Conservation (phyloP, 805 yeast genomes). For the Candida mattraensis region DNA sequence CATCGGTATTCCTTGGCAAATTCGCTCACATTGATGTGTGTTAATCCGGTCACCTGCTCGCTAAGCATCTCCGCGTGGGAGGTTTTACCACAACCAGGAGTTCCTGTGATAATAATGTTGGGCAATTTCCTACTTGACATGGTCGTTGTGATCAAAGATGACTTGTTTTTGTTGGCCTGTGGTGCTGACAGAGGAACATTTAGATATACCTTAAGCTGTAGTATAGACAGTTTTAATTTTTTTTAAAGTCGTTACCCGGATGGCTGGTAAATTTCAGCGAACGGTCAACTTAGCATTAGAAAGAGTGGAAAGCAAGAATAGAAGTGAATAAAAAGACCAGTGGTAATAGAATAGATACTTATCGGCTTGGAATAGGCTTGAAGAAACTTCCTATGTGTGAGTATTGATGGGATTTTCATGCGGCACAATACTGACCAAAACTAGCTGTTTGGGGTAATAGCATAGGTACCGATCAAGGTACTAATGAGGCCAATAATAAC, state of each 20-base stretch:
- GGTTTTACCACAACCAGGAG: conserved; percentile 90
- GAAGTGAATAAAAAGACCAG: too few relatives aligned
- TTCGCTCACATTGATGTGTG: conserved; percentile 69
- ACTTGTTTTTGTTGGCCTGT: too few relatives aligned
- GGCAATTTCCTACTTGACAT: conserved; percentile 45
- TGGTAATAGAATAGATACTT: too few relatives aligned
- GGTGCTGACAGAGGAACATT: too few relatives aligned
- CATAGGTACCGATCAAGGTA: conserved; percentile 11
- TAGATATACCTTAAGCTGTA: conserved; percentile 4
- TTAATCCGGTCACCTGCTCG: conserved; percentile 48
- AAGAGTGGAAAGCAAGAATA: too few relatives aligned
- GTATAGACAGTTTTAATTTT: conserved; percentile 1
- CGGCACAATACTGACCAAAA: conserved; percentile 6
- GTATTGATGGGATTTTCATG: conserved; percentile 3
- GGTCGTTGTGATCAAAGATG: too few relatives aligned
- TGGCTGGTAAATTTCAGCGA: conserved; percentile 5
- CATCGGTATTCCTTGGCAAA: conserved; percentile 77
- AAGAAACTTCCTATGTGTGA: conserved; percentile 8
- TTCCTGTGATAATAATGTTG: conserved; percentile 89
- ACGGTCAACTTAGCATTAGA: too few relatives aligned
- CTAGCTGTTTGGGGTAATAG: conserved; percentile 13
- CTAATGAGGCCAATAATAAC: conserved; percentile 10
- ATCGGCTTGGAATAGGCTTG: conserved; percentile 4
- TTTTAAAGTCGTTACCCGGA: conserved; percentile 7
- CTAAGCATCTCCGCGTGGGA: conserved; percentile 61